phyloP scores from a whole-genome alignment of 345 rosid genomes.

The Sonneratia caseolaris region DNA sequence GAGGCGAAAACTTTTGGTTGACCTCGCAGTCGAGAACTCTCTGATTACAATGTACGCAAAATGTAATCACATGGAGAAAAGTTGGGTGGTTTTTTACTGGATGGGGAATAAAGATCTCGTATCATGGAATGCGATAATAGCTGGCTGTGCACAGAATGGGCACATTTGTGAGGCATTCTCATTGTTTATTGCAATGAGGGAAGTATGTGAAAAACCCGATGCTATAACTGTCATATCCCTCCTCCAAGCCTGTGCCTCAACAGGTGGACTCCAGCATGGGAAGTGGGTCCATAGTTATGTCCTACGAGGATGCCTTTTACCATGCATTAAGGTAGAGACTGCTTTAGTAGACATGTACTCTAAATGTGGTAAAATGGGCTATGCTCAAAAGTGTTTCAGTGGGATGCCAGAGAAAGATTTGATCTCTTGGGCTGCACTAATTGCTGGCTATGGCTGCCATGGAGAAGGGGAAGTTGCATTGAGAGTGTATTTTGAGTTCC shows the following conservation, averaged over 20 bases:
- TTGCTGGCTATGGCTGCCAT: slow-evolving; percentile 70
- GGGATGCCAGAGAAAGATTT: slow-evolving; percentile 38
- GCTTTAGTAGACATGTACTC: slow-evolving; percentile 72
- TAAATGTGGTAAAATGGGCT: slow-evolving; percentile 59
- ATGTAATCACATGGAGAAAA: slow-evolving; percentile 40
- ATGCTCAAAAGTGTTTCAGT: slow-evolving; percentile 57
- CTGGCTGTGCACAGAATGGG: slow-evolving; percentile 59
- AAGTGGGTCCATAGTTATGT: slow-evolving; percentile 55
- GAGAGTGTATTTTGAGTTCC: slow-evolving; percentile 42
- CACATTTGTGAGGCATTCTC: slow-evolving; percentile 36
- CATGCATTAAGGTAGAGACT: slow-evolving; percentile 38
- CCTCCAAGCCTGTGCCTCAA: slow-evolving; percentile 62
- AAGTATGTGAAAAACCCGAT: slow-evolving; percentile 35
- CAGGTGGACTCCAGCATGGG: slow-evolving; percentile 44
- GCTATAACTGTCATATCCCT: slow-evolving; percentile 53
- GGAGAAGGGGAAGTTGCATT: slow-evolving; percentile 68
- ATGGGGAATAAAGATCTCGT: slow-evolving; percentile 47
- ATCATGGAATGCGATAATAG: slow-evolving; percentile 77
- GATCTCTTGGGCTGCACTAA: slow-evolving; percentile 56
- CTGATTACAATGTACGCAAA: slow-evolving; percentile 65
- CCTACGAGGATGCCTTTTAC: slow-evolving; percentile 38
- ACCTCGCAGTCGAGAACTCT: slow-evolving; percentile 53
- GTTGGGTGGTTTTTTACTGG: slow-evolving; percentile 39
- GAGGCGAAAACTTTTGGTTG: slow-evolving; percentile 34
- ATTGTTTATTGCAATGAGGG: slow-evolving; percentile 40